Conservation (phyloP, 352 stramenopile species). For the Phytophthora foliorum region DNA sequence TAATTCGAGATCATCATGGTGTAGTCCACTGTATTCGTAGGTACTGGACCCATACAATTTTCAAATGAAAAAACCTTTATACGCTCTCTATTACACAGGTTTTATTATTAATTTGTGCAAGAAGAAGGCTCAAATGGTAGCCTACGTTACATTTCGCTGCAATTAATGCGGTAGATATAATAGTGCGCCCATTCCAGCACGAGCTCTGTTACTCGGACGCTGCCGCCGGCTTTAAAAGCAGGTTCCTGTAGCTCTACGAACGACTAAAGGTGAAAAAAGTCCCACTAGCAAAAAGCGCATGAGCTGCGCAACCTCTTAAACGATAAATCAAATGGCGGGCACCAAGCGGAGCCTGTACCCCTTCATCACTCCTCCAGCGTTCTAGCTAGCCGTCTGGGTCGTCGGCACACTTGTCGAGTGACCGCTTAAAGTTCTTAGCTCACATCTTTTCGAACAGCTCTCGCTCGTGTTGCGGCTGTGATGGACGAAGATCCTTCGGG, state of each 20-base stretch:
- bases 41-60: too few species aligned
- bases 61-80: too few species aligned
- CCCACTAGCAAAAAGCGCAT: conserved; percentile 33
- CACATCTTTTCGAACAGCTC: conserved; percentile 98
- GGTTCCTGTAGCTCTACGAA: conserved; percentile 13
- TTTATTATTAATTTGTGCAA: too few species aligned
- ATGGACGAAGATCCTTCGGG: conserved; percentile 90
- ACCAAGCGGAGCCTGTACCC: conserved; percentile 12
- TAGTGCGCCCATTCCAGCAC: too few species aligned
- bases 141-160: too few species aligned
- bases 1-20: too few species aligned
- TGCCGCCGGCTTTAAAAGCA: conserved; percentile 16
- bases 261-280: conserved; percentile 12
- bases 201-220: conserved; percentile 49
- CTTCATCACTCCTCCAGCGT: conserved; percentile 17
- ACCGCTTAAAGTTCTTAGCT: conserved; percentile 97
- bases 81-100: too few species aligned
- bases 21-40: too few species aligned
- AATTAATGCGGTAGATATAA: too few species aligned
- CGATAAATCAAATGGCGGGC: conserved; percentile 42
- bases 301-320: conserved; percentile 32
- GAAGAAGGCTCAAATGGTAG: too few species aligned
- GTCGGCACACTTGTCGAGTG: conserved; percentile 37
- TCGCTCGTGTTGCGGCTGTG: conserved; percentile 94
- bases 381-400: conserved; percentile 29